A percentile compares a stretch with the other conserved stretches of the same genome.
Evolutionary conservation across 2,329 filamentous ascomycete species (phyloP).

Genomic region (Truncatella angustata): DNA sequence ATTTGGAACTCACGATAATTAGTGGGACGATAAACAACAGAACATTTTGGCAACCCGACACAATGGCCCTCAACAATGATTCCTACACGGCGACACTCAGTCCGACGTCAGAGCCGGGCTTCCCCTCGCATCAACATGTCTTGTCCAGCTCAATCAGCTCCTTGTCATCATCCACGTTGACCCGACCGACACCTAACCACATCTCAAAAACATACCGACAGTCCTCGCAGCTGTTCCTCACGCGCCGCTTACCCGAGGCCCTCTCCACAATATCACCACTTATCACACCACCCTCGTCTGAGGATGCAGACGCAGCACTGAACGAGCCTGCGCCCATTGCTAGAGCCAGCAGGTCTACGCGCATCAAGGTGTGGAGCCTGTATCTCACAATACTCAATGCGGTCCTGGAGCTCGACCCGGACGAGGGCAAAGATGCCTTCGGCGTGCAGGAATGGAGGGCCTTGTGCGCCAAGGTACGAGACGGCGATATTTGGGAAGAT

Average conservation of each 20-base stretch:
- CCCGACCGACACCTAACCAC: constrained; percentile 64
- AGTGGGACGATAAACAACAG: too few relatives aligned
- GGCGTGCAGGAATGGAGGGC: constrained; percentile 82
- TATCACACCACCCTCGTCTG: constrained; percentile 56
- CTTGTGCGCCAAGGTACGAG: constrained; percentile 79
- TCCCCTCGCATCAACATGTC: constrained; percentile 22
- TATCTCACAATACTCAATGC: constrained; percentile 93
- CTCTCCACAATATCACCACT: constrained; percentile 81
- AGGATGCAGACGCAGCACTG: constrained; percentile 34
- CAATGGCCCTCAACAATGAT: constrained; percentile 5
- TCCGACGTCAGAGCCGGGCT: constrained; percentile 1
- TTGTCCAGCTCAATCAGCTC: constrained; percentile 69
- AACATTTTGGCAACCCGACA: neutral
- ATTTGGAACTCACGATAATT: too few relatives aligned
- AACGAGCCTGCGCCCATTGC: constrained; percentile 70
- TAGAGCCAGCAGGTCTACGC: constrained; percentile 73
- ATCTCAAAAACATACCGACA: constrained; percentile 94
- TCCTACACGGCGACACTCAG: constrained; percentile 8
- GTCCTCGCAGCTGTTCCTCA: constrained; percentile 90
- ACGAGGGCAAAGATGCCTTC: constrained; percentile 87
- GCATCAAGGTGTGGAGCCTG: constrained; percentile 96
- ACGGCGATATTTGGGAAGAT: constrained; percentile 92
- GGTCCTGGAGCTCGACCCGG: constrained; percentile 81
- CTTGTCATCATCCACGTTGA: constrained; percentile 53
- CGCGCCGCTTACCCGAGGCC: constrained; percentile 87